Evolutionary conservation across 441 rosid species (phyloP).

Genomic region (Populus hybrid): DNA sequence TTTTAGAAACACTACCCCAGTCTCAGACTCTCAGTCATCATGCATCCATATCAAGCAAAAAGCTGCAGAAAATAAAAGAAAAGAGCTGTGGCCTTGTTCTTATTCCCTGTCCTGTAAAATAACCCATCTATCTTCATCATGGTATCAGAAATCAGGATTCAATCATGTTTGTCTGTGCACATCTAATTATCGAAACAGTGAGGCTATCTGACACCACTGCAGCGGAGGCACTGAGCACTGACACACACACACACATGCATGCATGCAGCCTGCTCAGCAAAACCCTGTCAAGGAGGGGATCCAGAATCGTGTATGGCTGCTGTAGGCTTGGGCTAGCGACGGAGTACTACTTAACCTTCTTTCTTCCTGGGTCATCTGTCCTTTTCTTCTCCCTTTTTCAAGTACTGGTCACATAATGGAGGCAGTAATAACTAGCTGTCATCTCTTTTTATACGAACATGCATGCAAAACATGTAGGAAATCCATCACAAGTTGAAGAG

Average conservation of each 20-base stretch:
- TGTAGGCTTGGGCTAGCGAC: too few species aligned
- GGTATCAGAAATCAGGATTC: background rate
- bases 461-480: too few species aligned
- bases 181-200: background rate
- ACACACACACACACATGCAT: background rate
- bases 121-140: background rate
- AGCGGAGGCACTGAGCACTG: background rate
- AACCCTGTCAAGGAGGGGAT: background rate
- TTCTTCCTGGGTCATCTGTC: too few species aligned
- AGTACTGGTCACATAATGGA: too few species aligned
- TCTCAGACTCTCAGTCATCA: background rate
- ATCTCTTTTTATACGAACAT: too few species aligned
- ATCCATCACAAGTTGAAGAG: too few species aligned
- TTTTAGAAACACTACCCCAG: too few species aligned
- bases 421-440: too few species aligned
- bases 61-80: background rate
- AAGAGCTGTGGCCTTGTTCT: background rate
- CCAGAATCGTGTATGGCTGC: too few species aligned
- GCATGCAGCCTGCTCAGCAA: background rate
- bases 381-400: too few species aligned
- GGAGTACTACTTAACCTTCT: too few species aligned
- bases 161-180: background rate
- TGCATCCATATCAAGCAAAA: background rate
- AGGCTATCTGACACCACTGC: background rate
- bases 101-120: background rate